Percentiles rank a stretch among this genome's conserved stretches.
Evolutionary conservation across 106 monocot genomes (phyloP).

Genomic region (Dioscorea alata): DNA sequence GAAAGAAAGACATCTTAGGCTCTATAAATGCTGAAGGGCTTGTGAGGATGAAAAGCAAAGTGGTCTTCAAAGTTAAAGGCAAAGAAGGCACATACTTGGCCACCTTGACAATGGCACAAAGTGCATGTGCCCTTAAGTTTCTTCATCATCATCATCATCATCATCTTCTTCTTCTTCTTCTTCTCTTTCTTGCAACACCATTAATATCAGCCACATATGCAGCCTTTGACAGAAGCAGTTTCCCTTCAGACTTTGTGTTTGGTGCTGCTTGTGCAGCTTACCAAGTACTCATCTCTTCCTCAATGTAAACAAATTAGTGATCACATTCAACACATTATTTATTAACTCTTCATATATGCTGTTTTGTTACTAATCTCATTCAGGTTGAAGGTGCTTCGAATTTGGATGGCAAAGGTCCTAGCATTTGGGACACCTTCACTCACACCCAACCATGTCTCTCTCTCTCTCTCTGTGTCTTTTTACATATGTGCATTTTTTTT

Average conservation of each 20-base stretch:
- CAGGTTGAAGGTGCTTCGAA: constrained; percentile 40
- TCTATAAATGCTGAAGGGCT: too few species aligned
- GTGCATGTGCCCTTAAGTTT: not conserved
- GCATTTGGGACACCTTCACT: constrained; percentile 54
- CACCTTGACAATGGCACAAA: too few species aligned
- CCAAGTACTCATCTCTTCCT: constrained; percentile 23
- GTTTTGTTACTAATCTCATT: not conserved
- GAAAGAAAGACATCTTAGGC: too few species aligned
- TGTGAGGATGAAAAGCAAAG: too few species aligned
- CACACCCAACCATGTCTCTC: constrained; percentile 30
- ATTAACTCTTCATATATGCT: not conserved
- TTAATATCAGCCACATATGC: not conserved
- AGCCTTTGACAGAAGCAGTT: constrained; percentile 12
- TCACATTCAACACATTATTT: not conserved
- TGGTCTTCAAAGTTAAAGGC: too few species aligned
- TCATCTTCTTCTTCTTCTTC: not conserved
- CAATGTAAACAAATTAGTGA: too few species aligned
- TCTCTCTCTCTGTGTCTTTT: not conserved
- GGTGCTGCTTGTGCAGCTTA: constrained; percentile 44
- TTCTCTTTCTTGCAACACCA: not conserved
- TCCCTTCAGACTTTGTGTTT: constrained; percentile 46
- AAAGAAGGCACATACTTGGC: too few species aligned
- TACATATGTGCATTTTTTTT: too few species aligned
- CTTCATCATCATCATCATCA: too few species aligned
- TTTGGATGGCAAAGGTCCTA: constrained; percentile 40